These are phyloP conservation scores for Cryptococcus amylolentus DNA, from an alignment of 1,284 basidiomycete genomes.

Conservation along the genomic window DNA sequence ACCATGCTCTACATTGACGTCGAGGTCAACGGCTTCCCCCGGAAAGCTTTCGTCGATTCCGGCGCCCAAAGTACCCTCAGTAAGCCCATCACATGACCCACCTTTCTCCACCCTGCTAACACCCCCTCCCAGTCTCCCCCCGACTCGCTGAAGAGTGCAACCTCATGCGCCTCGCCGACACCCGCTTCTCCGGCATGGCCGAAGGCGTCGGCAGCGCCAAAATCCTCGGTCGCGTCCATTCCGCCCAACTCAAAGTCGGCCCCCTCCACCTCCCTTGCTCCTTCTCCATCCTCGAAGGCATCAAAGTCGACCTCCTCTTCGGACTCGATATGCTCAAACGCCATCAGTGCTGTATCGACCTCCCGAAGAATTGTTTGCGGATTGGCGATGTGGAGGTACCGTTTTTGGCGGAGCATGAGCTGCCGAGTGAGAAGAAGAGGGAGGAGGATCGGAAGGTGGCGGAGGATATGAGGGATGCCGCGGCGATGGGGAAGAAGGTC, in stretches of 20 bases:
- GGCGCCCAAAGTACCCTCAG: slow-evolving; percentile 96
- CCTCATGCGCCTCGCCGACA: slow-evolving; percentile 89
- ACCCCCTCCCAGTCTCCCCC: slow-evolving; percentile 68
- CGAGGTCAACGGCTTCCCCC: slow-evolving; percentile 83
- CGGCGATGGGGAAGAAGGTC: slow-evolving; percentile 21
- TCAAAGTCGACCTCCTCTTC: slow-evolving; percentile 86
- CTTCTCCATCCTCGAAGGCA: slow-evolving; percentile 94
- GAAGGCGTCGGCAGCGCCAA: slow-evolving; percentile 93
- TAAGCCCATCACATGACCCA: slow-evolving; percentile 51
- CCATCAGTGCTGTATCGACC: slow-evolving; percentile 92
- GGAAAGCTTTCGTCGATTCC: slow-evolving; percentile 97
- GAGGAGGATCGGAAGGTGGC: slow-evolving; percentile 30
- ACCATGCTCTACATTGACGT: slow-evolving; percentile 82
- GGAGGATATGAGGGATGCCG: slow-evolving; percentile 29
- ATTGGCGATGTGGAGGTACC: slow-evolving; percentile 81
- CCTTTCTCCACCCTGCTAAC: not conserved
- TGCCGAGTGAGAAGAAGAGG: slow-evolving; percentile 71
- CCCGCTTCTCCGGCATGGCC: slow-evolving; percentile 82
- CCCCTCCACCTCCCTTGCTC: slow-evolving; percentile 82
- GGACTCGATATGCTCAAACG: slow-evolving; percentile 98
- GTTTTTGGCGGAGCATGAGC: slow-evolving; percentile 90
- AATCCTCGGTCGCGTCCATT: slow-evolving; percentile 91
- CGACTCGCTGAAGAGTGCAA: slow-evolving; percentile 90
- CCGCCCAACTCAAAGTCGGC: slow-evolving; percentile 83
- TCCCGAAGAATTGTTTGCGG: slow-evolving; percentile 78